These are phyloP conservation scores for Conidiobolus incongruus DNA, from an alignment of 371 early-diverging fungal genomes.

Conservation along the genomic window DNA sequence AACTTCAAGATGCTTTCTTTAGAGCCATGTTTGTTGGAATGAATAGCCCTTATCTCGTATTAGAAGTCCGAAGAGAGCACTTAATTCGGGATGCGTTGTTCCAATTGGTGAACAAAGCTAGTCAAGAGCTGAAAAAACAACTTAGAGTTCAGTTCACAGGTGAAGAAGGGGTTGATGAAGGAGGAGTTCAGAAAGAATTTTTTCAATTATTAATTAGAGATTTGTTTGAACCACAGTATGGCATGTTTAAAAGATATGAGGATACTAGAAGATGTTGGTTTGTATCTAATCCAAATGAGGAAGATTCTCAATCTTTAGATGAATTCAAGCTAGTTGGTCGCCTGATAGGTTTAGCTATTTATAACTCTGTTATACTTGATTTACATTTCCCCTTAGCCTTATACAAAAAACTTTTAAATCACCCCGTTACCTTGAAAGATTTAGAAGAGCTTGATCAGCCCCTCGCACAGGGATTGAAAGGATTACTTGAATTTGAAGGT, in stretches of 20 bases:
- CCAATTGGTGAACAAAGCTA: conserved; percentile 26
- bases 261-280: conserved; percentile 76
- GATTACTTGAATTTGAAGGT: conserved; percentile 31
- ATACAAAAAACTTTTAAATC: conserved; percentile 68
- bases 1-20: conserved; percentile 50
- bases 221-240: conserved; percentile 78
- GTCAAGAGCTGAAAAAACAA: conserved; percentile 67
- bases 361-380: conserved; percentile 78
- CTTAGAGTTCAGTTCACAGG: conserved; percentile 67
- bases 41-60: conserved; percentile 57
- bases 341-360: conserved; percentile 78
- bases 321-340: conserved; percentile 74
- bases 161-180: conserved; percentile 78
- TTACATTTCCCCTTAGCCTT: conserved; percentile 71
- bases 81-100: conserved; percentile 68
- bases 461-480: conserved; percentile 55
- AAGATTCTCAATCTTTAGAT: conserved; percentile 23
- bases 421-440: conserved; percentile 19
- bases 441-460: conserved; percentile 32
- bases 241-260: conserved; percentile 54
- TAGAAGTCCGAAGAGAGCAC: conserved; percentile 47
- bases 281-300: conserved; percentile 35
- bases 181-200: conserved; percentile 93
- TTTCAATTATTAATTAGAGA: conserved; percentile 77
- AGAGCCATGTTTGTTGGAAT: conserved; percentile 75